phyloP scores from a whole-genome alignment of 1,139 yeast genomes.

The Candida tetrigidarum region DNA sequence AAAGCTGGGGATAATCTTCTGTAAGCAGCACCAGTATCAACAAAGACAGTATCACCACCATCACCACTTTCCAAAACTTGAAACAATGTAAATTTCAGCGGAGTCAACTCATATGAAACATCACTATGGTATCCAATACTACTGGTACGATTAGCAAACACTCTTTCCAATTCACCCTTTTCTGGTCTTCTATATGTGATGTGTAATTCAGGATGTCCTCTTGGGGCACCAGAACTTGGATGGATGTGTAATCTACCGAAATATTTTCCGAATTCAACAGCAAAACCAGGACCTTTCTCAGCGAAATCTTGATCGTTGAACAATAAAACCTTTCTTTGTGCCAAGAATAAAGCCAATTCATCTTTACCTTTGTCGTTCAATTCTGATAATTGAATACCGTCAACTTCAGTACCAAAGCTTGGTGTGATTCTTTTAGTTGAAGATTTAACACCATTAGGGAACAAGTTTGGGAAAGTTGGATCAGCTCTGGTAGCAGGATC shows the following conservation, averaged over 20 bases:
- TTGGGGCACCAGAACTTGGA: constrained; percentile 32
- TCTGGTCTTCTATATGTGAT: constrained; percentile 36
- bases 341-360: constrained; percentile 36
- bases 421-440: constrained; percentile 29
- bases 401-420: constrained; percentile 36
- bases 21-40: constrained; percentile 37
- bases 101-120: constrained; percentile 35
- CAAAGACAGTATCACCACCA: constrained; percentile 40
- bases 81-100: constrained; percentile 34
- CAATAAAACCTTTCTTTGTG: constrained; percentile 34
- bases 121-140: constrained; percentile 34
- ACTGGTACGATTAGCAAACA: constrained; percentile 24
- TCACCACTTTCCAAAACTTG: constrained; percentile 37
- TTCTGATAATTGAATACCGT: constrained; percentile 36
- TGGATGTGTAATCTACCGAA: constrained; percentile 39
- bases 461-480: constrained; percentile 29
- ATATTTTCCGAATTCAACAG: constrained; percentile 31
- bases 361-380: constrained; percentile 35
- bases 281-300: constrained; percentile 33
- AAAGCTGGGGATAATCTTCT: constrained; percentile 33
- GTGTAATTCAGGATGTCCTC: constrained; percentile 31
- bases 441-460: constrained; percentile 24
- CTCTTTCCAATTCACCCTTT: constrained; percentile 23
- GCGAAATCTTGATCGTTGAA: constrained; percentile 38
- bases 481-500: constrained; percentile 56